phyloP scores from a whole-genome alignment of 352 stramenopile species.

The Pythium phragmitis region DNA sequence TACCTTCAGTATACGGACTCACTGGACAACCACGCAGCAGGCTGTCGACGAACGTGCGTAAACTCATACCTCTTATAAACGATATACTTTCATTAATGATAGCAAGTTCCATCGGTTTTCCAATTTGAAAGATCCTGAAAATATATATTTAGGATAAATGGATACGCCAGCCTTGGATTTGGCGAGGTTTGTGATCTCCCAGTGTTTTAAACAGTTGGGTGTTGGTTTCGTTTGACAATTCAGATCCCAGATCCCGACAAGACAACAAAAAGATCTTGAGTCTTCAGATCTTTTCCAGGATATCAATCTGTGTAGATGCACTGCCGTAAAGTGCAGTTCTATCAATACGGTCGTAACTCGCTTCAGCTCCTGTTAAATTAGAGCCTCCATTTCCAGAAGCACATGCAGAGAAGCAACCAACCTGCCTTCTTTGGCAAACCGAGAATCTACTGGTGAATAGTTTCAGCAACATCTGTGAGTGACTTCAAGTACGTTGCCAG shows the following conservation, averaged over 20 bases:
- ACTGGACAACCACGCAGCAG: slow-evolving; percentile 8
- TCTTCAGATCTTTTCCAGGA: no score
- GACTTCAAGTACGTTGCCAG: no score
- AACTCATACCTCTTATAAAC: slow-evolving; percentile 11
- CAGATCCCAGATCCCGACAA: slow-evolving; percentile 13
- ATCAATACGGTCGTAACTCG: no score
- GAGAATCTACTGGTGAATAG: no score
- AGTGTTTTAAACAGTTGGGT: slow-evolving; percentile 23
- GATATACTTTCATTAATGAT: background rate
- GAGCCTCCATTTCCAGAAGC: no score
- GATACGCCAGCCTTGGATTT: background rate
- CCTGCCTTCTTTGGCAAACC: no score
- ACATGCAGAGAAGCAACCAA: no score
- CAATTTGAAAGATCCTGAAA: background rate
- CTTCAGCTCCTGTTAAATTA: no score
- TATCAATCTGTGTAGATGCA: no score
- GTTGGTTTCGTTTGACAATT: slow-evolving; percentile 23
- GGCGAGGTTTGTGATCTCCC: background rate
- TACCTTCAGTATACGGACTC: slow-evolving; percentile 12
- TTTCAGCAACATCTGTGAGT: no score
- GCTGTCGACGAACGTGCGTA: slow-evolving; percentile 1
- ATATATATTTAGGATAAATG: background rate
- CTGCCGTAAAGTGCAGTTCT: no score
- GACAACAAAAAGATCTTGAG: no score
- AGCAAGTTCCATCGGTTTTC: background rate